Evolutionary conservation across 805 yeast species (phyloP).

Genomic region (Kuraishia capsulata): DNA sequence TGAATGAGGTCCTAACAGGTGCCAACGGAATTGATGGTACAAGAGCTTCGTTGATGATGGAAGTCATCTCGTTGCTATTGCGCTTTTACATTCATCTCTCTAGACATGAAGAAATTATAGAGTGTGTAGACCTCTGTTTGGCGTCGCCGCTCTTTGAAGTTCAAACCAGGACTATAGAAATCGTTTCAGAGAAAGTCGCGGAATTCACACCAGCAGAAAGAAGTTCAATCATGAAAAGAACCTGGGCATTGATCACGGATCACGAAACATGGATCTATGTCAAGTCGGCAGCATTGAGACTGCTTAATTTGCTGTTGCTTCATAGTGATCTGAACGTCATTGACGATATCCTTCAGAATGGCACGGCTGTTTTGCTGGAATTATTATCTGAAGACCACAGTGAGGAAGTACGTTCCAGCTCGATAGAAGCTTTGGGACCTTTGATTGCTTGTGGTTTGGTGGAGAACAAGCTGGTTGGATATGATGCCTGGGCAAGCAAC

Average conservation of each 20-base stretch:
- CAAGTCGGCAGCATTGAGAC: conserved; percentile 30
- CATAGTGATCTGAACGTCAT: background rate
- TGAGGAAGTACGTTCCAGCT: conserved; percentile 37
- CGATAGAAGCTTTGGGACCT: conserved; percentile 44
- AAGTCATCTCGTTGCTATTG: background rate
- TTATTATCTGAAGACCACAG: conserved; percentile 22
- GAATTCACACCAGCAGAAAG: background rate
- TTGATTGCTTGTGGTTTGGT: conserved; percentile 15
- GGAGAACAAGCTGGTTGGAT: conserved; percentile 5
- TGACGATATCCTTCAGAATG: background rate
- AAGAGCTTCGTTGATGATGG: background rate
- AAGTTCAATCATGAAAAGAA: background rate
- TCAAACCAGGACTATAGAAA: background rate
- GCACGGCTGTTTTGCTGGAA: conserved; percentile 7
- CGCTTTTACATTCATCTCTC: background rate
- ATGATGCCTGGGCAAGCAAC: conserved; percentile 12
- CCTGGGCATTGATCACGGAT: conserved; percentile 17
- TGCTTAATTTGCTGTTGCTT: conserved; percentile 19
- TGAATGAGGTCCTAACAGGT: background rate
- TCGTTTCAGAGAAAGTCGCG: background rate
- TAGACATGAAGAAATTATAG: background rate
- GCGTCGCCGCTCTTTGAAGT: background rate
- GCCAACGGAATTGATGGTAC: background rate
- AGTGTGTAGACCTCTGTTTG: background rate
- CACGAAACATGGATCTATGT: conserved; percentile 30